Conservation (phyloP, 306 rosid species). For the Citrullus amarus region DNA sequence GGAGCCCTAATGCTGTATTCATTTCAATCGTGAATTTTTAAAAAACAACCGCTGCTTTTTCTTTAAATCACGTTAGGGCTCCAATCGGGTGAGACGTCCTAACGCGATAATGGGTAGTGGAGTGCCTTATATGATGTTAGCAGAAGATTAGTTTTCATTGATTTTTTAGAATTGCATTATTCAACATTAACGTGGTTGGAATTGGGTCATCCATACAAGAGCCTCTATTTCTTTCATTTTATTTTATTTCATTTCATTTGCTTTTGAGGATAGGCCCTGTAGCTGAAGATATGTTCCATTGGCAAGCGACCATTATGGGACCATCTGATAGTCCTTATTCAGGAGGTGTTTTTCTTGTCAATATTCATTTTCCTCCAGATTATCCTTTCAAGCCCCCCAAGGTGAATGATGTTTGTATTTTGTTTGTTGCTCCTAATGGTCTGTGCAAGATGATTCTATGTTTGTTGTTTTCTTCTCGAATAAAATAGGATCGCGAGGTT, state of each 20-base stretch:
- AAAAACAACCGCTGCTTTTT: too few relatives aligned
- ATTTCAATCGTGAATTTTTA: too few relatives aligned
- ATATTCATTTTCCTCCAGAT: slow-evolving; percentile 55
- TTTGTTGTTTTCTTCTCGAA: not conserved
- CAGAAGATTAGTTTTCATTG: too few relatives aligned
- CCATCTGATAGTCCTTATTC: slow-evolving; percentile 65
- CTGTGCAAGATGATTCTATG: slow-evolving; percentile 8
- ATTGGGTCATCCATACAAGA: too few relatives aligned
- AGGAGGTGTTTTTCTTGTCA: slow-evolving; percentile 63
- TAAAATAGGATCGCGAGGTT: not conserved
- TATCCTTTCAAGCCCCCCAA: slow-evolving; percentile 76
- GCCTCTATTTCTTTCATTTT: not conserved
- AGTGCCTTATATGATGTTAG: too few relatives aligned
- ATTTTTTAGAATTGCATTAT: too few relatives aligned
- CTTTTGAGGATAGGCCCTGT: slow-evolving; percentile 38
- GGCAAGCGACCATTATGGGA: slow-evolving; percentile 73
- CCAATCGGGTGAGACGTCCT: too few relatives aligned
- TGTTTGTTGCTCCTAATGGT: not conserved
- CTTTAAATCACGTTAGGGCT: too few relatives aligned
- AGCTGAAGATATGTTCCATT: slow-evolving; percentile 68
- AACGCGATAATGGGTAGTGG: too few relatives aligned
- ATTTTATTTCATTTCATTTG: not conserved
- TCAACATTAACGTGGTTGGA: too few relatives aligned
- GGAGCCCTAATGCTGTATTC: too few relatives aligned
- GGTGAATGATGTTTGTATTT: slow-evolving; percentile 21